A percentile compares a stretch with the other conserved stretches of the same genome.
Evolutionary conservation across 257 asterid species (phyloP).

Genomic region (Scutellaria minor): DNA sequence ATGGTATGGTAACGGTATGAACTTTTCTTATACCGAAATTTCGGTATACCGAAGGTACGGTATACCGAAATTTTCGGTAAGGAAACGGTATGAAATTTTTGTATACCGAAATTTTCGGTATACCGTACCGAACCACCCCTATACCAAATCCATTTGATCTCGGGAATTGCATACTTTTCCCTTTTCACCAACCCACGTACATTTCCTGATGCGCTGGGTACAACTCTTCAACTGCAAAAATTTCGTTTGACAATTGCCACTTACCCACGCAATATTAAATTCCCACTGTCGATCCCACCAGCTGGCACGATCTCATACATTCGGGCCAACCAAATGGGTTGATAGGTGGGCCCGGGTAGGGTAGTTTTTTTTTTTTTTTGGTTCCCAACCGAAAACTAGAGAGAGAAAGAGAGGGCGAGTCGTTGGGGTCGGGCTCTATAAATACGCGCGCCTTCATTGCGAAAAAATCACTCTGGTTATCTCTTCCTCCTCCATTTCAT

Average conservation of each 20-base stretch:
- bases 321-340: slow-evolving; percentile 10
- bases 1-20: too few species aligned
- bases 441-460: slow-evolving; percentile 18
- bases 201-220: slow-evolving; percentile 23
- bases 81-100: too few species aligned
- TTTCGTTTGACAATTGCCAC: slow-evolving; percentile 8
- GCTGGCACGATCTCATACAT: slow-evolving; percentile 23
- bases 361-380: not conserved
- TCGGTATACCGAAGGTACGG: too few species aligned
- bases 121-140: too few species aligned
- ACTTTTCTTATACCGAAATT: too few species aligned
- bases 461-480: slow-evolving; percentile 11
- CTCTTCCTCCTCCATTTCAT: slow-evolving; percentile 10
- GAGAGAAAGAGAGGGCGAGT: slow-evolving; percentile 32
- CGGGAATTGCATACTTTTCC: not conserved
- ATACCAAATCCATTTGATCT: slow-evolving; percentile 3
- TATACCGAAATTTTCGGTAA: too few species aligned
- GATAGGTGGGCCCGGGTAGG: slow-evolving; percentile 32
- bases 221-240: slow-evolving; percentile 2
- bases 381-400: not conserved
- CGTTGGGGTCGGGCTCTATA: slow-evolving; percentile 38
- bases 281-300: slow-evolving; percentile 40
- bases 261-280: not conserved
- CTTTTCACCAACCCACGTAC: slow-evolving; percentile 42
- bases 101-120: too few species aligned